Conservation (phyloP, 768 basidiomycete genomes). For the Boletus eberwhitei region DNA sequence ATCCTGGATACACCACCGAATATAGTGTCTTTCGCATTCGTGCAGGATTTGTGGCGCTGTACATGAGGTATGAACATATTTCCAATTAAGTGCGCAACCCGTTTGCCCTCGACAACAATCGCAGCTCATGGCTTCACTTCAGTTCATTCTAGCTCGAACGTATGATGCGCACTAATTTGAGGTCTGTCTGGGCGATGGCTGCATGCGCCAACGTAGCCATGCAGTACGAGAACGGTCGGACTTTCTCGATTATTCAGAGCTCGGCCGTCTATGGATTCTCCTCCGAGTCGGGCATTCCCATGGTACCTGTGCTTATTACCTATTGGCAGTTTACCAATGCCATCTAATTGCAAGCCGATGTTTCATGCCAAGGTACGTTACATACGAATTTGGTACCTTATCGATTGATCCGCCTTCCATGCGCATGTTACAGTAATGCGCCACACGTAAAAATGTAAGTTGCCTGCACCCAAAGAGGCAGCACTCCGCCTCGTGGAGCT, state of each 20-base stretch:
- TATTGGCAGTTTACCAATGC: constrained; percentile 7
- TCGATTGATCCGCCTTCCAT: not conserved
- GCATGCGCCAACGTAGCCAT: not conserved
- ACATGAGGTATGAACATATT: constrained; percentile 11
- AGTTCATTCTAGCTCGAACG: not conserved
- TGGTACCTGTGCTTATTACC: not conserved
- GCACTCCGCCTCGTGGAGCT: constrained; percentile 16
- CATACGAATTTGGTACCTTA: not conserved
- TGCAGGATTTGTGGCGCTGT: not conserved
- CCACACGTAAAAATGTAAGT: constrained; percentile 4
- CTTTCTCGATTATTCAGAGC: not conserved
- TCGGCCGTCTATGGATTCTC: not conserved
- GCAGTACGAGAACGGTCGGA: not conserved
- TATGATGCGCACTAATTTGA: not conserved
- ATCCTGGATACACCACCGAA: not conserved
- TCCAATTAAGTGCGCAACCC: not conserved
- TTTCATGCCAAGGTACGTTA: constrained; percentile 5
- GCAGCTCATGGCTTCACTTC: not conserved
- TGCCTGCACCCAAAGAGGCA: not conserved
- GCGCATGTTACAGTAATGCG: not conserved
- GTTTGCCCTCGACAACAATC: too few species aligned
- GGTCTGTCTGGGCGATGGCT: too few species aligned
- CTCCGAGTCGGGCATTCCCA: not conserved
- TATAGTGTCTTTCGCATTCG: not conserved
- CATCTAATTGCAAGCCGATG: not conserved